Evolutionary conservation across 176 grass and related monocot species (phyloP).

Genomic region (Guadua angustifolia): DNA sequence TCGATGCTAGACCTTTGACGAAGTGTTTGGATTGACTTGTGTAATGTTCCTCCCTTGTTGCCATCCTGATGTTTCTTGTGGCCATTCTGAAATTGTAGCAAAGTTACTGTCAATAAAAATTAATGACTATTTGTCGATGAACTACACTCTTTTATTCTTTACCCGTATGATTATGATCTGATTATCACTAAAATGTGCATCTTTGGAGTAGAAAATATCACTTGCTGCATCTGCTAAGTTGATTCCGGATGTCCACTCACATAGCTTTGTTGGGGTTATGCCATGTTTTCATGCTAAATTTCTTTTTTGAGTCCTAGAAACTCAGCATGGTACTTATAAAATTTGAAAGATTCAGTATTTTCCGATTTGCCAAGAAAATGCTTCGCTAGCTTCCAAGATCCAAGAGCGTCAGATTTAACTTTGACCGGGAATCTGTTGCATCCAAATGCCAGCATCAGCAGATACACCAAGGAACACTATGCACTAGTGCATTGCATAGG

Average conservation of each 20-base stretch:
- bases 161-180: background rate
- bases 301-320: background rate
- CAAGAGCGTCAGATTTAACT: slow-evolving; percentile 11
- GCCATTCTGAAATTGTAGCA: background rate
- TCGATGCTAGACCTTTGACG: background rate
- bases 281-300: background rate
- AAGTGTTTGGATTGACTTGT: slow-evolving; percentile 1
- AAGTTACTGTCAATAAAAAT: background rate
- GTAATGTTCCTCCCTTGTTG: background rate
- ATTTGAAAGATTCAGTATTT: background rate
- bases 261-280: background rate
- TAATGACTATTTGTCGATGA: background rate
- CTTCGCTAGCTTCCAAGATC: slow-evolving; percentile 2
- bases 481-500: background rate
- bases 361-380: slow-evolving; percentile 22
- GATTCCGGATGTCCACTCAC: too few relatives aligned
- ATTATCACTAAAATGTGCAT: background rate
- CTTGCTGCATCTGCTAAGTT: background rate
- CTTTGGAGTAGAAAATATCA: background rate
- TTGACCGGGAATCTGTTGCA: slow-evolving; percentile 41
- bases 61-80: background rate
- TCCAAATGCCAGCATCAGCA: slow-evolving; percentile 43
- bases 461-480: slow-evolving; percentile 35
- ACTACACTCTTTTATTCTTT: background rate
- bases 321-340: background rate